Conservation (phyloP, 768 basidiomycete species). For the Phlebiopsis flavidoalba region DNA sequence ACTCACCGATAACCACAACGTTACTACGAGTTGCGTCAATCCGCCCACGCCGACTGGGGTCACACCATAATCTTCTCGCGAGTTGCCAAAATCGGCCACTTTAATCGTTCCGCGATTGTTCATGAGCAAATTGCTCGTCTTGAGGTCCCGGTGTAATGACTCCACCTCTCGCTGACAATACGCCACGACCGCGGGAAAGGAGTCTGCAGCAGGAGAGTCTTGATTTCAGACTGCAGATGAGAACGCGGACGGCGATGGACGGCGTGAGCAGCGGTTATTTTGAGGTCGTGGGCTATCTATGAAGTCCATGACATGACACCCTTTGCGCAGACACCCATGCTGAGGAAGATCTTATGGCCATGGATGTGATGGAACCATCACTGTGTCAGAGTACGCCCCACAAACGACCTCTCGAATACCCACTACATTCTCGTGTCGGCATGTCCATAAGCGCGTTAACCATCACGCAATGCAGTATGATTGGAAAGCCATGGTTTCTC, state of each 20-base stretch:
- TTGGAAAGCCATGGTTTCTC: conserved; percentile 99
- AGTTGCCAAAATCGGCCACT: conserved; percentile 97
- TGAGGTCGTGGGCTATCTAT: conserved; percentile 99
- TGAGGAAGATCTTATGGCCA: conserved; percentile 1
- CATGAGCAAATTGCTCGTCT: conserved; percentile 97
- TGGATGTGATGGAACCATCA: conserved; percentile 48
- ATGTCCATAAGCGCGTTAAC: conserved; percentile 95
- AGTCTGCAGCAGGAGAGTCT: conserved; percentile 94
- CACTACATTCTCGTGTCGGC: conserved; percentile 94
- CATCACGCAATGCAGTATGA: conserved; percentile 92
- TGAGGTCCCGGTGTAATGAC: conserved; percentile 94
- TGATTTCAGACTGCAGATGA: conserved; percentile 97
- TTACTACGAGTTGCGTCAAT: conserved; percentile 97
- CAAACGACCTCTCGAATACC: conserved; percentile 96
- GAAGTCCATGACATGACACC: conserved; percentile 99
- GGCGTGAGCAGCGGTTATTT: conserved; percentile 87
- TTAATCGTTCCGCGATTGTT: conserved; percentile 99
- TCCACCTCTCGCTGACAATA: conserved; percentile 98
- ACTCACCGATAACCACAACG: conserved; percentile 93
- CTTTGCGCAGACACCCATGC: conserved; percentile 37
- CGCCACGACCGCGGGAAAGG: conserved; percentile 83
- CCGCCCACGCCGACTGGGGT: conserved; percentile 90
- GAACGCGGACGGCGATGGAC: conserved; percentile 96
- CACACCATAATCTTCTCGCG: conserved; percentile 85
- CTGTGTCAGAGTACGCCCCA: conserved; percentile 98